Base-by-base conservation (phyloP, 257 asterid species). In the Gentiana straminea region DNA sequence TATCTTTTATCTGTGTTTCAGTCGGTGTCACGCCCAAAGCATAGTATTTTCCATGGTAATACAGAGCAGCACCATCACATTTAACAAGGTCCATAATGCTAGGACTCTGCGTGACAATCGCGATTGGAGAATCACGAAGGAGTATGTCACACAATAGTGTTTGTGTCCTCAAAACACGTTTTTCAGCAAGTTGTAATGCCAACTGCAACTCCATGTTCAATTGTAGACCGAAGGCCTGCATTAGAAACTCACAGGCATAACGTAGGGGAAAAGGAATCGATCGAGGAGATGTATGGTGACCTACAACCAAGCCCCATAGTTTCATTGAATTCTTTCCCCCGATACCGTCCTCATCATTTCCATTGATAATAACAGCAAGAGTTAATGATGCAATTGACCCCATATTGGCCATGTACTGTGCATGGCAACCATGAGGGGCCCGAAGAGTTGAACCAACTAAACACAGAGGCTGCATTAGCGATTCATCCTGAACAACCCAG, bases 261-360 rank as follows among this genome's bases (percentile, higher is more conserved):
- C 96, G 84, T 52, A 84, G 89, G 0, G 96, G 94, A 78, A 87
- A 87, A 3, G 94, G 89, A 61, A 78, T 59, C 56, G 68, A 73
- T 41, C 86, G 68, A 53, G 81, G 78, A 49, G 89, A 81, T 49
- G 92, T 80, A 74, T 87, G 96, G 53, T 87, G 96, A 62, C 96
- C 91, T 13, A 82, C 94, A 51, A 87, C 96, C 78, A 87, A 73
- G 32, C 94, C 94, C 96, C 96, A 87, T n/a, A 87, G 84, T 74
- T 83, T 78, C 94, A 73, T 84, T 3, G 85, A 60, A 62, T 81
- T 81, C 59, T 81, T 70, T 15, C 86, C 84, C 51, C 77, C 83
- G 52, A 52, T 51, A 11, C 71, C 78, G 41, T 69, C 83, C 37
- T 81, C 89, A 38, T 76, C 89, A 13, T 65, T 81, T 13, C 81